Percentiles rank a stretch among this genome's conserved stretches.
Conservation (phyloP, 1,139 yeast genomes). For the Lodderomyces parapsilosis region DNA sequence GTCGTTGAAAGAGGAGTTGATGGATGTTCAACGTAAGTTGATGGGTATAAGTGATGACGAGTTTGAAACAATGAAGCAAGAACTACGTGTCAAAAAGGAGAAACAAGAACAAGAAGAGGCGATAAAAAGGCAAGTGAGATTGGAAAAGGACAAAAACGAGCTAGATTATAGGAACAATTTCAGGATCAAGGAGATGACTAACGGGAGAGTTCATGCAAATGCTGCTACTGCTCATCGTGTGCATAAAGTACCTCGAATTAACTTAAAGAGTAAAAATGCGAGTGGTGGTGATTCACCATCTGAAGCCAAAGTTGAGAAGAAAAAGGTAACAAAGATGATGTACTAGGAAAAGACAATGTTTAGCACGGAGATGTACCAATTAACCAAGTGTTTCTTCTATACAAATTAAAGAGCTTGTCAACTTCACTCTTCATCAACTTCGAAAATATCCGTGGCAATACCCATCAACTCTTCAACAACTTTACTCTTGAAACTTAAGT, state of each 20-base stretch:
- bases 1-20: conserved; percentile 30
- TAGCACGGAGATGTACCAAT: too few species aligned
- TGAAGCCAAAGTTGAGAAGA: conserved; percentile 3
- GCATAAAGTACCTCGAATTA: conserved; percentile 33
- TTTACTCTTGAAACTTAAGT: conserved; percentile 75
- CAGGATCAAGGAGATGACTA: conserved; percentile 21
- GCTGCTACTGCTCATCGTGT: conserved; percentile 18
- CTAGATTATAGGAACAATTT: conserved; percentile 25
- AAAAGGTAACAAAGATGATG: conserved; percentile 15
- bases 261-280: conserved; percentile 15
- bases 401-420: background rate
- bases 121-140: conserved; percentile 3
- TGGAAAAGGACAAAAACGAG: conserved; percentile 10
- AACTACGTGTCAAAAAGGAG: conserved; percentile 13
- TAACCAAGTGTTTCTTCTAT: background rate
- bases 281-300: background rate
- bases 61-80: conserved; percentile 20
- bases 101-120: conserved; percentile 11
- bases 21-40: conserved; percentile 32
- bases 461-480: conserved; percentile 80
- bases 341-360: conserved; percentile 11
- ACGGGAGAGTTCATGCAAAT: conserved; percentile 7
- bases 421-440: conserved; percentile 48
- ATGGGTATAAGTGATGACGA: conserved; percentile 45
- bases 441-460: conserved; percentile 87